Evolutionary conservation across 768 basidiomycete species (phyloP).

Genomic region (Punctularia strigosozonata): DNA sequence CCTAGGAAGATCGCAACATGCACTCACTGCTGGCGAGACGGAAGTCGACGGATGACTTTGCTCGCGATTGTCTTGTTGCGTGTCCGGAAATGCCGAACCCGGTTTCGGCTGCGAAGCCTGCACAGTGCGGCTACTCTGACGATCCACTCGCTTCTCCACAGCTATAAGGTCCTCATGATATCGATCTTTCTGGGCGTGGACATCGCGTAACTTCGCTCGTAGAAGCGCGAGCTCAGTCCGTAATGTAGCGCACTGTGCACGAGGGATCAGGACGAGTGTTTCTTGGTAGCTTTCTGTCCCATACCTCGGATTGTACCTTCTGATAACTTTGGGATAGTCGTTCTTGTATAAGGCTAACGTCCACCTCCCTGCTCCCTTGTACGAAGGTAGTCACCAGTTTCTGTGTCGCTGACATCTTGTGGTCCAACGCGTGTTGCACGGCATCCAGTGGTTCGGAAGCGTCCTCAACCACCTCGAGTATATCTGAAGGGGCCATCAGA

Average conservation of each 20-base stretch:
- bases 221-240: constrained; percentile 46
- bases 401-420: constrained; percentile 46
- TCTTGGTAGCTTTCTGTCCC: constrained; percentile 8
- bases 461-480: too few species aligned
- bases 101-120: constrained; percentile 19
- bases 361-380: constrained; percentile 26
- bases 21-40: not conserved
- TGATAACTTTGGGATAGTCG: constrained; percentile 36
- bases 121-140: constrained; percentile 44
- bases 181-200: constrained; percentile 33
- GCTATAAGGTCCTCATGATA: constrained; percentile 39
- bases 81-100: not conserved
- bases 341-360: constrained; percentile 21
- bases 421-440: constrained; percentile 35
- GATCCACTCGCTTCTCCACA: constrained; percentile 52
- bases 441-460: too few species aligned
- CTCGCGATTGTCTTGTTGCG: not conserved
- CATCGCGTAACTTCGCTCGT: constrained; percentile 36
- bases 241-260: constrained; percentile 39
- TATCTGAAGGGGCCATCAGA: too few species aligned
- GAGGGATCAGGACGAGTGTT: constrained; percentile 5
- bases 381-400: constrained; percentile 49
- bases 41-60: not conserved
- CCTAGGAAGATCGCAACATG: too few species aligned
- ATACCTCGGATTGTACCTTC: constrained; percentile 48